These are phyloP conservation scores for Solanum peruvianum DNA, from an alignment of 257 asterid genomes.

Conservation along the genomic window DNA sequence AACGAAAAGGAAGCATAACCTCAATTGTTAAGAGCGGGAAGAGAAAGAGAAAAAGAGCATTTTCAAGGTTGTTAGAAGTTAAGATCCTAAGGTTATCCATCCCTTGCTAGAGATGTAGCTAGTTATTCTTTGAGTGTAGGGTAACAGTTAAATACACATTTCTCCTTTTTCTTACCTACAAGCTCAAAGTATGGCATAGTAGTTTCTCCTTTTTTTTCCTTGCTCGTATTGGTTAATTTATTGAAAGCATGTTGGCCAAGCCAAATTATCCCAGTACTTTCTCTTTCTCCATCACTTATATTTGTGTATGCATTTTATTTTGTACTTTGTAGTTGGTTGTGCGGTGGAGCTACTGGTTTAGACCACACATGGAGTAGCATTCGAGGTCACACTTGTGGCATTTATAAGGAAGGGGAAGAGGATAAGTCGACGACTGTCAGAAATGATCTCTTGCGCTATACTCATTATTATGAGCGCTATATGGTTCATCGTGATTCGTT, in stretches of 20 bases:
- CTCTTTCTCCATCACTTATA: neutral
- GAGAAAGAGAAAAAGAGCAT: neutral
- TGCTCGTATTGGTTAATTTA: neutral
- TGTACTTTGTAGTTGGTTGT: constrained; percentile 39
- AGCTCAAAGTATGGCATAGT: neutral
- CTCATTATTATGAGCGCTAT: constrained; percentile 29
- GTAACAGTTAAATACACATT: neutral
- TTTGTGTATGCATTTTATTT: neutral
- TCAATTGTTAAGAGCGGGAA: neutral
- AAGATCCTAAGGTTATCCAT: neutral
- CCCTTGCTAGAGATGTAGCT: neutral
- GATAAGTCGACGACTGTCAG: constrained; percentile 3
- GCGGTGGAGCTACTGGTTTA: constrained; percentile 45
- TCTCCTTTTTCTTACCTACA: neutral
- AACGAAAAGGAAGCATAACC: neutral
- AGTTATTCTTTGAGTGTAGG: neutral
- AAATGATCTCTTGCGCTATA: constrained; percentile 25
- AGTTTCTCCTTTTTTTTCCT: neutral
- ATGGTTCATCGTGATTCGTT: constrained; percentile 34
- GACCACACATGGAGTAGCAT: constrained; percentile 22
- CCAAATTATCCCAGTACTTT: neutral
- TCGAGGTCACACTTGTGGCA: constrained; percentile 36
- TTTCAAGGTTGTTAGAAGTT: neutral
- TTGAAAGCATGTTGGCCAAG: neutral
- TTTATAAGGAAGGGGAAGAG: constrained; percentile 18